Base-by-base conservation (phyloP, 1,139 yeast genomes). In the Wickerhamomyces sp. region DNA sequence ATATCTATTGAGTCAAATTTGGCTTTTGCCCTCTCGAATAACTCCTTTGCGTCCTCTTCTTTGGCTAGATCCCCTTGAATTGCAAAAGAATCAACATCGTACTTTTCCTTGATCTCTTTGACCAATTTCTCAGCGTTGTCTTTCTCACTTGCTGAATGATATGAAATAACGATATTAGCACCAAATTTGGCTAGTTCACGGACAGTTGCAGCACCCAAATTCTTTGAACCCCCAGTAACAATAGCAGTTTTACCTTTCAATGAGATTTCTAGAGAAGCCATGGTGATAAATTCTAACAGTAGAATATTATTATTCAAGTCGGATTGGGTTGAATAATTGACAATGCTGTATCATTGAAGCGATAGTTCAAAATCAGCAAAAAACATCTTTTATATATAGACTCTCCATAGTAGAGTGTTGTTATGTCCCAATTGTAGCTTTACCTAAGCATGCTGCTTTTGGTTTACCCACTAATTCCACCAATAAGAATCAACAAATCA, bases 211-310 rank as follows among this genome's bases (percentile, higher is more conserved):
- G 71, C 79, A 41, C 88, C 88, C 48, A 82, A 70, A 62, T 81
- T 81, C 66, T 81, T 81, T 56, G 76, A 77, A 42, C 86, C 88
- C 40, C 87, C 88, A 13, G 86, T 72, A 56, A 82, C 73, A 41
- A 82, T 51, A 23, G 79, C 80, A 40, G 73, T 69, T 62, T 81
- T 78, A 39, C 81, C 84, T 49, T 65, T 62, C 36, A 68, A 61
- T 37, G 61, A 52, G 47, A 59, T 54, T 23, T 53, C 46, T 44
- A 54, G 39, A 43, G 52, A 45, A 34, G 55, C 50, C 56, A 52
- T 53, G 15, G 23, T 42, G 8, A 13, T 7, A 14, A 30, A 34
- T 27, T 23, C 4, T 29, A 7, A 31, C 15, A 13, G 14, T 10
- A 4, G 32, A 32, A 39, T 39, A 36, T 14, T 26, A n/a, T 18